Conservation (phyloP, 495 filamentous ascomycete genomes). For the Acidomyces sp. region DNA sequence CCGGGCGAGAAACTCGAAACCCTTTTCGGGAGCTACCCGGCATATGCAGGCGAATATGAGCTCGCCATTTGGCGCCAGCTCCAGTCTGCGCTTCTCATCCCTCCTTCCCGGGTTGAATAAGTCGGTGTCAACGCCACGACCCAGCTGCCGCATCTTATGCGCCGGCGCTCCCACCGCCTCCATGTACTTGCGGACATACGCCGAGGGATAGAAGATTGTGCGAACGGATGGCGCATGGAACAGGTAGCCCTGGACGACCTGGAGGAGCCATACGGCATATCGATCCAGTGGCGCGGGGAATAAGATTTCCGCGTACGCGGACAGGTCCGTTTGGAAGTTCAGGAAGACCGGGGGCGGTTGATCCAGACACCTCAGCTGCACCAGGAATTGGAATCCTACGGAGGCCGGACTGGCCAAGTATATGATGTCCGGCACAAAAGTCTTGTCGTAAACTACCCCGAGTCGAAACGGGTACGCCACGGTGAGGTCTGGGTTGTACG, state of each 20-base stretch:
- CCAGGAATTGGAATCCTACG: slow-evolving; percentile 49
- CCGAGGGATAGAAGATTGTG: slow-evolving; percentile 50
- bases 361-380: slow-evolving; percentile 42
- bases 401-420: slow-evolving; percentile 53
- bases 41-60: slow-evolving; percentile 46
- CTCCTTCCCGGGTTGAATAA: slow-evolving; percentile 40
- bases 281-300: slow-evolving; percentile 43
- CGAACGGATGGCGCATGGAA: slow-evolving; percentile 43
- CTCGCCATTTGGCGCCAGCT: slow-evolving; percentile 43
- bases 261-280: slow-evolving; percentile 42
- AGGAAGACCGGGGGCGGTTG: slow-evolving; percentile 41
- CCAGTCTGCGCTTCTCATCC: slow-evolving; percentile 25
- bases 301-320: slow-evolving; percentile 48
- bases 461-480: slow-evolving; percentile 51
- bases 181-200: slow-evolving; percentile 43
- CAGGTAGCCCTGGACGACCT: slow-evolving; percentile 43
- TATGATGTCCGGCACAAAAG: slow-evolving; percentile 45
- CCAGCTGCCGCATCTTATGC: slow-evolving; percentile 39
- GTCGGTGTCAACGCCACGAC: slow-evolving; percentile 47
- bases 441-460: slow-evolving; percentile 37
- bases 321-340: slow-evolving; percentile 55
- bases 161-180: slow-evolving; percentile 35
- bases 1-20: slow-evolving; percentile 47
- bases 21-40: slow-evolving; percentile 51
- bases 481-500: slow-evolving; percentile 51